Evolutionary conservation across 1,139 yeast species (phyloP).

Genomic region (Scheffersomyces cryptocercus): DNA sequence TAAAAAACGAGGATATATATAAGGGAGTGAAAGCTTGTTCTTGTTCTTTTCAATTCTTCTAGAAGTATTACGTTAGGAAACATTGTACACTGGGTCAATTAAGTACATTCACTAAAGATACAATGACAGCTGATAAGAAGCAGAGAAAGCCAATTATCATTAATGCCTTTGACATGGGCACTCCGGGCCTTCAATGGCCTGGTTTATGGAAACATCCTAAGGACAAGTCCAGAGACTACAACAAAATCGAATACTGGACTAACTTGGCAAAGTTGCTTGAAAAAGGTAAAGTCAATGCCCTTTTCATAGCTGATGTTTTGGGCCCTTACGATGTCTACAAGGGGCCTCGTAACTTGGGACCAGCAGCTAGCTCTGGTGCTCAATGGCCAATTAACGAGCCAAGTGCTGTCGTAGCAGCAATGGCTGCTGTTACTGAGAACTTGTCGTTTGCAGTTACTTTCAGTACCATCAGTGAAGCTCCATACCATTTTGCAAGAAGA

Average conservation of each 20-base stretch:
- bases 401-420: constrained; percentile 37
- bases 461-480: constrained; percentile 45
- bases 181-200: constrained; percentile 39
- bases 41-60: too few species aligned
- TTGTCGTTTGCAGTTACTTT: constrained; percentile 44
- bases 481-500: constrained; percentile 46
- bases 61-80: too few species aligned
- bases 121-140: background rate
- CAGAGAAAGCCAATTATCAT: constrained; percentile 24
- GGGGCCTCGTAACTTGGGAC: constrained; percentile 35
- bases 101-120: too few species aligned
- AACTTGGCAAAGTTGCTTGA: constrained; percentile 46
- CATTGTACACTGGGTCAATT: too few species aligned
- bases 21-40: too few species aligned
- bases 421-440: constrained; percentile 44
- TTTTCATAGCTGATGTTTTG: constrained; percentile 50
- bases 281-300: constrained; percentile 43
- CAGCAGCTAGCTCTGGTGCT: constrained; percentile 41
- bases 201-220: constrained; percentile 44
- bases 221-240: constrained; percentile 35
- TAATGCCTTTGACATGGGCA: constrained; percentile 43
- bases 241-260: constrained; percentile 47
- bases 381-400: constrained; percentile 48
- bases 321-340: constrained; percentile 47
- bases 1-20: too few species aligned